Evolutionary conservation across 345 rosid species (phyloP), one percentile per base, ranked within the genome.

Genomic region (Eucalyptus camaldulensis): DNA sequence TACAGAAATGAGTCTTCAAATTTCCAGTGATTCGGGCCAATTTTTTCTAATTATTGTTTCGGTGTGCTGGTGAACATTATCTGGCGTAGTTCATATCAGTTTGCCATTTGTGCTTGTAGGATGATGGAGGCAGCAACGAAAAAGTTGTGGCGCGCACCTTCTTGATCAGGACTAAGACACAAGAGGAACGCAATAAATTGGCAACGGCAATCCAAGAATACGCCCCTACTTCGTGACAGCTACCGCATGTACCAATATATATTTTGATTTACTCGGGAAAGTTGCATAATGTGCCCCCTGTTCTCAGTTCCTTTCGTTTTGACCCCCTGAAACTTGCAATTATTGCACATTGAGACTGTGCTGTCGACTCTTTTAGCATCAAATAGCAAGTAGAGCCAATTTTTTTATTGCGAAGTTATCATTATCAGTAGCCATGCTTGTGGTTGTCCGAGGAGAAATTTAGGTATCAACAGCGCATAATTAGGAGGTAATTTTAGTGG

Each of bases 151-250:
- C 97, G 2, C 97, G 96, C 51, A 98, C 99, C 37, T 98, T 95
- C 91, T 94, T 97, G 86, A 95, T 98, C 33, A 93, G 96, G 92
- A 93, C 94, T 45, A 98, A 93, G 93, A 93, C 96, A 58, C 92
- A 91, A 91, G 99, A 96, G 60, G 99, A 97, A 83, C 95, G 98
- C 72, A 91, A 95, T 89, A 94, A 95, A 88, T 94, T 98, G 86
- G 98, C 95, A 8, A 88, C 96, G 29, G 95, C 96, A 12, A 98
- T 98, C 91, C 94, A 95, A 90, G 99, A 96, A 91, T 93, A 94
- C 43, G 96, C 99, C 44, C 99, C 99, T 49, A 93, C 93, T 22
- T 95, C 94, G 2, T 96, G 91, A 94, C 90, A 58, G 89, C 83
- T 24, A 8, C 62, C 21, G 53, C 40, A 31, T 67, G 85, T 49